These are phyloP conservation scores for Dothistroma septosporum DNA, from an alignment of 2,329 filamentous ascomycete species.

Conservation along the genomic window DNA sequence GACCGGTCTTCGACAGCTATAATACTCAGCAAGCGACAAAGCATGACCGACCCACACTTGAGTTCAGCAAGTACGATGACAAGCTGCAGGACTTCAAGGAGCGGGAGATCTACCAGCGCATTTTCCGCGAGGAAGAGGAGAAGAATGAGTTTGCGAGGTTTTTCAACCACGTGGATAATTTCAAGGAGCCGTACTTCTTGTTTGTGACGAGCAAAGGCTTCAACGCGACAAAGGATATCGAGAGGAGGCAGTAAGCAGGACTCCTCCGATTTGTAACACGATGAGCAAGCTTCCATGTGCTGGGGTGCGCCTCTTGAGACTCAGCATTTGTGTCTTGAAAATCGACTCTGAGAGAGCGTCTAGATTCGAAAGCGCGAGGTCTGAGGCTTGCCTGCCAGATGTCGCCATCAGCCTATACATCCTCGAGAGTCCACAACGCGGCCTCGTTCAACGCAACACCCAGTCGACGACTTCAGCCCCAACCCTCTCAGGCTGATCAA, in stretches of 20 bases:
- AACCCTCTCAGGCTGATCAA: slow-evolving; percentile 41
- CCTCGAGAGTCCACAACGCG: no score
- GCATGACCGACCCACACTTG: slow-evolving; percentile 63
- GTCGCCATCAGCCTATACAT: no score
- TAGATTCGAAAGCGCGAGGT: no score
- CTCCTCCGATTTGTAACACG: no score
- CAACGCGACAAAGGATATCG: slow-evolving; percentile 38
- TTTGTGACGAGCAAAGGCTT: slow-evolving; percentile 49
- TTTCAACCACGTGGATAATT: slow-evolving; percentile 51
- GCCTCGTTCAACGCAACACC: slow-evolving; percentile 11
- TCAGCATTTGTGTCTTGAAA: no score
- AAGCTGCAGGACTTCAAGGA: slow-evolving; percentile 88
- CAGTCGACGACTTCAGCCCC: slow-evolving; percentile 39
- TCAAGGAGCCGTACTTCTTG: slow-evolving; percentile 47
- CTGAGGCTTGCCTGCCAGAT: no score
- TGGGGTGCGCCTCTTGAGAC: no score
- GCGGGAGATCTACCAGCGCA: slow-evolving; percentile 82
- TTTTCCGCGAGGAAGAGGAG: slow-evolving; percentile 84
- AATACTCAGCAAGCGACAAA: slow-evolving; percentile 67
- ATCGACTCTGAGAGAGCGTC: no score
- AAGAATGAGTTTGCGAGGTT: slow-evolving; percentile 62
- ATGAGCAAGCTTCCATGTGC: no score
- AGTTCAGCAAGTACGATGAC: slow-evolving; percentile 72
- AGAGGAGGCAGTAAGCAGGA: slow-evolving; percentile 11
- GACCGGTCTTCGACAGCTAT: slow-evolving; percentile 86